Evolutionary conservation across 345 rosid species (phyloP), one percentile per base, ranked within the genome.

Genomic region (Eucalyptus viminalis): DNA sequence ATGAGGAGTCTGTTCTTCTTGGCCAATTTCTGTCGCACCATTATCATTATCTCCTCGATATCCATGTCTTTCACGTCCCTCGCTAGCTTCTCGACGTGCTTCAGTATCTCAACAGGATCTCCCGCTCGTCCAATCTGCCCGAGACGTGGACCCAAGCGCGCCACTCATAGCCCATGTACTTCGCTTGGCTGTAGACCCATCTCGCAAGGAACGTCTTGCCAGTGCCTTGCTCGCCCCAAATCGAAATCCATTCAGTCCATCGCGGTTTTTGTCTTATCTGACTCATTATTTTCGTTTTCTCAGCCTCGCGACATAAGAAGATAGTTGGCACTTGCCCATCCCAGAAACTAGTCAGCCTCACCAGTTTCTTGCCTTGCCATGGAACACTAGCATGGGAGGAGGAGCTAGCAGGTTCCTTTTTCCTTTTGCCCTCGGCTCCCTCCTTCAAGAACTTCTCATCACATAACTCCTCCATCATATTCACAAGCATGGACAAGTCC

Each of bases 111-210:
- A 1, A 13, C 7, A 47, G 22, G 29, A 80, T 11, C 7, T 54
- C 80, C 24, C 37, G 22, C 25, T 21, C 1, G 5, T 17, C 14
- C 29, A 7, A 6, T 17, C 5, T 7, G 5, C 9, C 5, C 11
- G 62, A 17, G 14, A 80, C 14, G 13, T 44, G 60, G 14, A 91
- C 88, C 92, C 92, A 91, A 44, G 51, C 87, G 40, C 91, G 87
- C 72, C 43, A 34, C 47, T 89, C 80, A 31, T 86, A 89, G 10
- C 14, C 54, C 31, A 31, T 19, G 40, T 27, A n/a, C 86, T 50
- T 88, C 40, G 34, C 89, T 47, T 43, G 49, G 29, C 27, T 49
- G 53, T 89, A 87, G 86, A 49, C 49, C 29, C 16, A 13, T n/a
- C 76, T 65, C 11, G 40, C 40, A 9, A 65, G 40, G 76, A 65